Conservation (phyloP, 2,329 filamentous ascomycete genomes). For the Acrocalymma vagum region DNA sequence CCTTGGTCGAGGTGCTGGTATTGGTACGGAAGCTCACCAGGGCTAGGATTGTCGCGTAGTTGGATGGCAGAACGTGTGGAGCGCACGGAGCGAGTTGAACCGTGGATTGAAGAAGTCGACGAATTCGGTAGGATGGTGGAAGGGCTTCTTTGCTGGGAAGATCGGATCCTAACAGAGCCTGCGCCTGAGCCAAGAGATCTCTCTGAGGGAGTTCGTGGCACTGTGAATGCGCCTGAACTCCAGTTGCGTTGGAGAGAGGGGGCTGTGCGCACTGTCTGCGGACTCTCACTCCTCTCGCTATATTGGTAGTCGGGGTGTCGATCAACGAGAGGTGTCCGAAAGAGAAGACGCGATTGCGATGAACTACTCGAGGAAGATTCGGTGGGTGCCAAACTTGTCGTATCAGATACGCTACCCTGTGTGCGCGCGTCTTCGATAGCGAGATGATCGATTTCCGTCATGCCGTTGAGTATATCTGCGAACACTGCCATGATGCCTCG, state of each 20-base stretch:
- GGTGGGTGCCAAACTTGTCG: constrained; percentile 42
- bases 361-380: constrained; percentile 30
- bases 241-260: constrained; percentile 32
- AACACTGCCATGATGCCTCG: constrained; percentile 84
- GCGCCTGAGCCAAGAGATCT: constrained; percentile 32
- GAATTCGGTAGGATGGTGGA: constrained; percentile 41
- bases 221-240: constrained; percentile 29
- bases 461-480: constrained; percentile 78
- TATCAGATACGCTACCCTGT: constrained; percentile 35
- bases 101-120: no score
- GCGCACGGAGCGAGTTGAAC: constrained; percentile 37
- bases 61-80: constrained; percentile 37
- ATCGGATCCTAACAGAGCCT: constrained; percentile 32
- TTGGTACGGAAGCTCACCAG: constrained; percentile 44
- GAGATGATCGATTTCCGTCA: constrained; percentile 70
- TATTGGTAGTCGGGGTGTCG: constrained; percentile 29
- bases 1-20: constrained; percentile 18
- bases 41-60: constrained; percentile 30
- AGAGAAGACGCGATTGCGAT: constrained; percentile 32
- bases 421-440: constrained; percentile 57
- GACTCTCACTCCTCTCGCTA: no score
- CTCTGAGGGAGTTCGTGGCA: constrained; percentile 33
- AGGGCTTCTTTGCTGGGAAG: constrained; percentile 30
- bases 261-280: constrained; percentile 40
- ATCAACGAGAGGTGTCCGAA: constrained; percentile 36